Conservation (phyloP, 2,329 filamentous ascomycete species). For the Neonectria neomacrospora region DNA sequence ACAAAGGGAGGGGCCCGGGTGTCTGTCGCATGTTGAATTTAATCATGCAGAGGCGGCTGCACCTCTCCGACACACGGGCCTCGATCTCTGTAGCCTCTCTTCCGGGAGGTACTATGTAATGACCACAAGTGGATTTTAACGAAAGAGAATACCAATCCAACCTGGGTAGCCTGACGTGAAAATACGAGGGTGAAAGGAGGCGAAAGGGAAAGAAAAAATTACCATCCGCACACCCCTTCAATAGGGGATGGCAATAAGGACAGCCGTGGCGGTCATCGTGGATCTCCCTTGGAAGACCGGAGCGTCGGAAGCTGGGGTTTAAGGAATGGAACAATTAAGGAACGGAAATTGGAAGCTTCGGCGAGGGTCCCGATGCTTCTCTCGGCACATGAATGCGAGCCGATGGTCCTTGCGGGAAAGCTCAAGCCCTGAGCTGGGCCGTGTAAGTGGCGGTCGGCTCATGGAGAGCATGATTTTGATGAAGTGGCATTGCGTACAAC, state of each 20-base stretch:
- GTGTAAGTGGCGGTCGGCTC: conserved; percentile 39
- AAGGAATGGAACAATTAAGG: conserved; percentile 3
- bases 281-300: conserved; percentile 2
- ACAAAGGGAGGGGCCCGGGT: conserved; percentile 38
- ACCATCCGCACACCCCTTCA: conserved; percentile 23
- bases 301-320: conserved; percentile 6
- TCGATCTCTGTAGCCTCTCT: conserved; percentile 10
- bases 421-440: conserved; percentile 40
- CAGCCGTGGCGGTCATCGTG: background rate
- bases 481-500: conserved; percentile 37
- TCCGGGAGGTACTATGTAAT: background rate
- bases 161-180: conserved; percentile 11
- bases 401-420: conserved; percentile 30
- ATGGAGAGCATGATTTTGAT: conserved; percentile 34
- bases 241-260: conserved; percentile 3
- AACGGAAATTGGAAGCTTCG: conserved; percentile 4
- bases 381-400: conserved; percentile 31
- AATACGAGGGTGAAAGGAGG: conserved; percentile 7
- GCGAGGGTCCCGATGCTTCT: conserved; percentile 28
- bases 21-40: conserved; percentile 22
- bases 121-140: conserved; percentile 12
- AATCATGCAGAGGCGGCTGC: conserved; percentile 36
- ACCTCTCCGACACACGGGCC: conserved; percentile 16
- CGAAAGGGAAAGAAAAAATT: conserved; percentile 18
- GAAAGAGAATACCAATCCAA: conserved; percentile 7